These are phyloP conservation scores for Pezicula radicicola DNA, from an alignment of 2,329 filamentous ascomycete genomes.

Conservation along the genomic window DNA sequence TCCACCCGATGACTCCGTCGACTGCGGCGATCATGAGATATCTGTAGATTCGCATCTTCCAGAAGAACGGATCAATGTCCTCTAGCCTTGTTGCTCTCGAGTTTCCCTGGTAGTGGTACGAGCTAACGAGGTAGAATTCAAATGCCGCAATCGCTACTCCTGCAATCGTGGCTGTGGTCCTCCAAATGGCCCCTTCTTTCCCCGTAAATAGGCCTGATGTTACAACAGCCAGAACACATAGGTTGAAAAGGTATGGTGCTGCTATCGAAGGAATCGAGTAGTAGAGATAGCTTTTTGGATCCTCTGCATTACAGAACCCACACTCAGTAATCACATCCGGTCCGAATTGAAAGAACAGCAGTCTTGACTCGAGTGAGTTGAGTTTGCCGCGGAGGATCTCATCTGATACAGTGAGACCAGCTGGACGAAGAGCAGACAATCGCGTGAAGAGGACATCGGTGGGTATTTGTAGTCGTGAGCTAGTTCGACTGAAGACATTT, in stretches of 20 bases:
- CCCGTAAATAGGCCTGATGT: slow-evolving; percentile 70
- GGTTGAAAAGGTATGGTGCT: slow-evolving; percentile 76
- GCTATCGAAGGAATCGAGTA: slow-evolving; percentile 76
- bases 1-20: slow-evolving; percentile 59
- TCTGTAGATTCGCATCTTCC: slow-evolving; percentile 63
- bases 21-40: slow-evolving; percentile 60
- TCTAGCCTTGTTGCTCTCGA: slow-evolving; percentile 55
- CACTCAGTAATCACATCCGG: slow-evolving; percentile 71
- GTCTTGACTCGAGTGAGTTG: slow-evolving; percentile 65
- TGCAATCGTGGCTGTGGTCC: slow-evolving; percentile 63
- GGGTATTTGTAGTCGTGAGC: slow-evolving; percentile 82
- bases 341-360: slow-evolving; percentile 83
- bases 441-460: slow-evolving; percentile 81
- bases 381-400: slow-evolving; percentile 65
- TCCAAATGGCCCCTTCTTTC: slow-evolving; percentile 63
- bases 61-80: slow-evolving; percentile 70
- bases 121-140: slow-evolving; percentile 64
- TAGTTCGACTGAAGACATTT: slow-evolving; percentile 77
- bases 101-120: slow-evolving; percentile 66
- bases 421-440: slow-evolving; percentile 54
- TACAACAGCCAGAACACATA: slow-evolving; percentile 66
- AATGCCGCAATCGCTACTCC: slow-evolving; percentile 54
- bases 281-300: slow-evolving; percentile 68
- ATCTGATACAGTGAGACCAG: slow-evolving; percentile 55
- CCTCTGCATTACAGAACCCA: slow-evolving; percentile 76